Conservation (phyloP, 1,284 basidiomycete species). For the Amylostereum areolatum region DNA sequence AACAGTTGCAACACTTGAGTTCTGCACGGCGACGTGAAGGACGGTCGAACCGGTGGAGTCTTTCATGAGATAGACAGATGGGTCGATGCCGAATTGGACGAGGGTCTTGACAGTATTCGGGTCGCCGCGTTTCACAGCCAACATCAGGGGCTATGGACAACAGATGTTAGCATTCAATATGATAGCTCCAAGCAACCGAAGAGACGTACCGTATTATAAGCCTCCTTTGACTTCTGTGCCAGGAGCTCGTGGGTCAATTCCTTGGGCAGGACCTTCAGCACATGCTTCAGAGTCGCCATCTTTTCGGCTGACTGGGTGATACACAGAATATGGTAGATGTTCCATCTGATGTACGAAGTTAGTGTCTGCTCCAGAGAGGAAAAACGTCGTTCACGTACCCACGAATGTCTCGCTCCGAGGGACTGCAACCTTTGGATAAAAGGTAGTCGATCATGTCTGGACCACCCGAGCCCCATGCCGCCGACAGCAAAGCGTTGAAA, state of each 20-base stretch:
- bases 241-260: constrained; percentile 38
- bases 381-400: constrained; percentile 29
- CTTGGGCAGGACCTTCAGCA: constrained; percentile 41
- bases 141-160: constrained; percentile 39
- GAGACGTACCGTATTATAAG: constrained; percentile 38
- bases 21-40: constrained; percentile 38
- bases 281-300: constrained; percentile 27
- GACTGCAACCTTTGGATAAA: constrained; percentile 38
- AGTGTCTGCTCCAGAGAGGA: constrained; percentile 3
- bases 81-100: constrained; percentile 29
- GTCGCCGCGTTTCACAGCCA: constrained; percentile 32
- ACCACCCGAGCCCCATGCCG: constrained; percentile 25
- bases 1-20: constrained; percentile 26
- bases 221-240: constrained; percentile 36
- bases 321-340: constrained; percentile 47
- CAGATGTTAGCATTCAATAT: not conserved
- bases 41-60: constrained; percentile 40
- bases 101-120: constrained; percentile 20
- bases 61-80: constrained; percentile 27
- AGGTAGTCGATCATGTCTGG: constrained; percentile 42
- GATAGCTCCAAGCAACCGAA: too few relatives aligned
- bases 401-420: constrained; percentile 33
- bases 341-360: constrained; percentile 32
- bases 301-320: constrained; percentile 20
- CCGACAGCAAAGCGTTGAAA: constrained; percentile 37